Evolutionary conservation across 176 grass and related monocot genomes (phyloP), one percentile per base, ranked within the genome.

Genomic region (Oryza nivara): DNA sequence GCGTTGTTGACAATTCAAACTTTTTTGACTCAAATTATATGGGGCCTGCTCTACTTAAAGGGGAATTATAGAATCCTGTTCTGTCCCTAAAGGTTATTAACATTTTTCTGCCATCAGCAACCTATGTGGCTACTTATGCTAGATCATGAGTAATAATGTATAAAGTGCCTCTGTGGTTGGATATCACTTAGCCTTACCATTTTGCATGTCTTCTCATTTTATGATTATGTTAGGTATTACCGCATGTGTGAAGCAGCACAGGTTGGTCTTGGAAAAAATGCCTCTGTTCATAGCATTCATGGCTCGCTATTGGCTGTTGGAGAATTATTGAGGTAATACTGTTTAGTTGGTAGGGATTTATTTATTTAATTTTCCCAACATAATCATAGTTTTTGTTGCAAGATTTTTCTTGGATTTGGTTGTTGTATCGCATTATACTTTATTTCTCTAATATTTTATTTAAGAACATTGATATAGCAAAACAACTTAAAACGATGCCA

Each of bases 191-290:
- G 48, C 64, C 58, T 65, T 82, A 78, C 35, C 38, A 69, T 51
- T 43, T 70, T 79, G 34, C 67, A 85, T 34, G 16, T 49, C 68
- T 28, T 67, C 88, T 78, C 13, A 83, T 79, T 36, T 73, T 38
- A 38, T 75, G 48, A 65, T 86, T 73, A 74, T 38, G 69, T 48
- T 73, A 98, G 93, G 96, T 95, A 98, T 76, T 98, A 98, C 63
- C 96, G 96, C 20, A 98, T 95, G 96, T 98, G 96, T 84, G 96
- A 98, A 87, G 96, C 96, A 72, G 96, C 93, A 49, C 96, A 98
- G 75, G 91, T 94, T 80, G 96, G 96, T 68, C 89, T 98, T 80
- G 93, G 96, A 34, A 98, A 90, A 80, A 95, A 91, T 89, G 93
- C 96, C 87, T 88, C 96, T 67, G 96, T 98, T 89, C 96, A 95